Evolutionary conservation across 441 rosid genomes (phyloP).

Genomic region (Adansonia gregorii): DNA sequence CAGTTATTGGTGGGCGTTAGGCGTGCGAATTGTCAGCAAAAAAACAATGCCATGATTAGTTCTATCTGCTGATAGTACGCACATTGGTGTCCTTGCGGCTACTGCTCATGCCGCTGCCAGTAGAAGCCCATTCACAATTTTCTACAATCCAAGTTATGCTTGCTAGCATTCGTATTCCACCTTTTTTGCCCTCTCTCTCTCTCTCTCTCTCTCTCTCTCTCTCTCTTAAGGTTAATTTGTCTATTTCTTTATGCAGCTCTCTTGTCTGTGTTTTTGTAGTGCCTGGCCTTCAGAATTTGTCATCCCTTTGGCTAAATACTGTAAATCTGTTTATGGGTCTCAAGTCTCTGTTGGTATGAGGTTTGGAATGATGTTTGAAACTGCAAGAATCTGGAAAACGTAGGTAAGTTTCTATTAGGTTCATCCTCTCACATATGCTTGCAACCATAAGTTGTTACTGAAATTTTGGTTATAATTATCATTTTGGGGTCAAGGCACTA

Average conservation of each 20-base stretch:
- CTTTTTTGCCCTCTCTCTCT: background rate
- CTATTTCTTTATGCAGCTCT: conserved; percentile 14
- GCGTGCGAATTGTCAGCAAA: conserved; percentile 89
- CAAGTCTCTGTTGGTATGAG: conserved; percentile 95
- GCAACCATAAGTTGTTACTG: background rate
- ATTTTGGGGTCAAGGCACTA: background rate
- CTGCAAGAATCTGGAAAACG: conserved; percentile 90
- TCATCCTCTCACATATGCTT: conserved; percentile 3
- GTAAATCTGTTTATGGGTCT: conserved; percentile 84
- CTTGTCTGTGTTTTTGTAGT: conserved; percentile 40
- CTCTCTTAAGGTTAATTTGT: conserved; percentile 1
- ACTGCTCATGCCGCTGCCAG: conserved; percentile 95
- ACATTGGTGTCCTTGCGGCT: conserved; percentile 99
- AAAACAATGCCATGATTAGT: conserved; percentile 86
- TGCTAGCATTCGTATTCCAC: conserved; percentile 2
- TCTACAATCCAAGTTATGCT: conserved; percentile 88
- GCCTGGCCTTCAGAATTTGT: conserved; percentile 98
- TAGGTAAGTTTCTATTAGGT: conserved; percentile 46
- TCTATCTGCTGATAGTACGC: conserved; percentile 96
- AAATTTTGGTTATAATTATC: conserved; percentile 23
- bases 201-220: background rate
- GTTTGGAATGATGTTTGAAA: conserved; percentile 99
- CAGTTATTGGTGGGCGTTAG: conserved; percentile 94
- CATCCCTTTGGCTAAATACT: conserved; percentile 70
- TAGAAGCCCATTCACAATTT: conserved; percentile 81